Base-by-base conservation (phyloP, 805 yeast genomes). In the Pichia occidentalis region DNA sequence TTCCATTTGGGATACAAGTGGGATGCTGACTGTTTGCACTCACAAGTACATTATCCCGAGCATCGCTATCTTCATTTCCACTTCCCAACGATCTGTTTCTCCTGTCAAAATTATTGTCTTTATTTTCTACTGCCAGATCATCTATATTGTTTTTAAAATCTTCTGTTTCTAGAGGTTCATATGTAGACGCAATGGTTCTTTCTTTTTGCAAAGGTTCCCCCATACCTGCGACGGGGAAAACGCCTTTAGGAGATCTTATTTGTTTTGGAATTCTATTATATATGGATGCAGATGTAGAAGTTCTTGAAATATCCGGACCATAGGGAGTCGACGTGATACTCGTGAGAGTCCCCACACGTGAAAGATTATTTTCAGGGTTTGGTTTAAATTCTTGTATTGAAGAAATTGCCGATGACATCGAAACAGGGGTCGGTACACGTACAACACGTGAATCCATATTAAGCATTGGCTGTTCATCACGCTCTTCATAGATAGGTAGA, bases 181-280 rank as follows among this genome's bases (percentile, higher is more conserved):
- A 48, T 10, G 65, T 46, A 21, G 64, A 62, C 4, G 85, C 85
- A 37, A 82, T 76, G 0, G 79, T 64, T 31, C 60, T 61, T 48
- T 82, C 88, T 38, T 71, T 62, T 20, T 57, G 59, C 28, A 73
- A 54, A 3, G 90, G 82, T 9, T 64, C 67, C 1, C 85, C 87
- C 90, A 83, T 81, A 2, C 85, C 90, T 48, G 67, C 66, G 2
- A 83, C 88, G 0, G 94, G 92, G 59, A 82, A 83, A 1, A 82
- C 87, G 43, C 85, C 85, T 19, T 73, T 73, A 4, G 90, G 94
- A 2, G 87, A 79, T 45, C 73, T 59, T 5, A 59, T 37, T 22
- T 34, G 31, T 34, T 26, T n/a, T 9, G 31, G 20, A n/a, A 25
- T 30, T 25, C 47, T 23, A 23, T 34, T 16, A 23, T 39, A 14